phyloP scores from a whole-genome alignment of 345 rosid species.

The Linum tenue region DNA sequence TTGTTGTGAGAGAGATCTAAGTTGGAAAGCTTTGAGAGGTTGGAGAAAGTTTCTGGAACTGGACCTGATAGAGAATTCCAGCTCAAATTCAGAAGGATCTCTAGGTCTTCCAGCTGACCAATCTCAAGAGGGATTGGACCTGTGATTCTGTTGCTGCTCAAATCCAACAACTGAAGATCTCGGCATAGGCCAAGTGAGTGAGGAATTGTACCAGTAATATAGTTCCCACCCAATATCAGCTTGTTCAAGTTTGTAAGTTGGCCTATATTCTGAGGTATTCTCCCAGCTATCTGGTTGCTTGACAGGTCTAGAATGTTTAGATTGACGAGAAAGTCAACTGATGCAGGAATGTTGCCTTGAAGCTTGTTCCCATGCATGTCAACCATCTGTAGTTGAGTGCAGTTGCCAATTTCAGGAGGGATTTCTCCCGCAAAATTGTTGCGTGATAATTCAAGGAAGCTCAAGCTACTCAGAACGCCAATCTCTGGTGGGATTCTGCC shows the following conservation, averaged over 20 bases:
- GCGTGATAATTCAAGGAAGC: slow-evolving; percentile 55
- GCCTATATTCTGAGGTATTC: slow-evolving; percentile 42
- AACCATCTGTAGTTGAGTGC: slow-evolving; percentile 49
- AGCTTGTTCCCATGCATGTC: slow-evolving; percentile 45
- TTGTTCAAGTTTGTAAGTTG: slow-evolving; percentile 49
- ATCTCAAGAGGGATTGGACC: slow-evolving; percentile 51
- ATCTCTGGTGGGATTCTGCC: slow-evolving; percentile 47
- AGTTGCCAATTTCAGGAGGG: slow-evolving; percentile 46
- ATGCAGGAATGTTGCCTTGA: slow-evolving; percentile 39
- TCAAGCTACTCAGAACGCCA: slow-evolving; percentile 34
- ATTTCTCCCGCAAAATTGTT: slow-evolving; percentile 46
- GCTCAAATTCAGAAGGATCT: slow-evolving; percentile 58
- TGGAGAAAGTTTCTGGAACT: slow-evolving; percentile 45
- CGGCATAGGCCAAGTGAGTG: slow-evolving; percentile 43
- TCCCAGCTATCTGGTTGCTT: slow-evolving; percentile 33
- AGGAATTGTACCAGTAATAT: slow-evolving; percentile 47
- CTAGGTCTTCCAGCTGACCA: slow-evolving; percentile 46
- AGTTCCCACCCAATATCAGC: slow-evolving; percentile 40
- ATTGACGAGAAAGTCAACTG: slow-evolving; percentile 34
- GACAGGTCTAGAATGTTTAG: slow-evolving; percentile 59
- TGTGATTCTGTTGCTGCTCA: slow-evolving; percentile 41
- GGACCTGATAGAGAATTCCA: slow-evolving; percentile 46
- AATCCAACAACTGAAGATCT: slow-evolving; percentile 52
- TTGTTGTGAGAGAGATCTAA: slow-evolving; percentile 54
- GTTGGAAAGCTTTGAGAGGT: slow-evolving; percentile 51